Conservation (phyloP, 192 early-diverging fungal species). For the Hyaloraphidium curvatum region DNA sequence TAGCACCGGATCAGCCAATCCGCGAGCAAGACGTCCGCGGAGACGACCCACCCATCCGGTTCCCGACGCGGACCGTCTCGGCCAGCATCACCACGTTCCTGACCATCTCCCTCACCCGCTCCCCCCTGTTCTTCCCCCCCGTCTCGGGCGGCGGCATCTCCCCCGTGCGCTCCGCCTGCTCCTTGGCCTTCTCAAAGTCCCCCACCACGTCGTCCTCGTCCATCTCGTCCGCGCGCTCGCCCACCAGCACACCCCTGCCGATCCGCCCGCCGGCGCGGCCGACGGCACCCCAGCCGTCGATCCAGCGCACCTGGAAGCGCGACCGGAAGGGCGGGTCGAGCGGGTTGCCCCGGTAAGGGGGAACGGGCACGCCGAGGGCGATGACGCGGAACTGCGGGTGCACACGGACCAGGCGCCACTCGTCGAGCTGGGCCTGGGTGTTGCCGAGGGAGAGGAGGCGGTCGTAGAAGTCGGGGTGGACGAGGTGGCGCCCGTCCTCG, state of each 20-base stretch:
- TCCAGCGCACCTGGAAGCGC: constrained; percentile 46
- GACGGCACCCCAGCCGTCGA: constrained; percentile 2
- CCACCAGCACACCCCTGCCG: no score
- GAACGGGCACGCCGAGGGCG: constrained; percentile 48
- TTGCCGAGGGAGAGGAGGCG: constrained; percentile 18
- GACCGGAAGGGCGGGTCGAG: constrained; percentile 66
- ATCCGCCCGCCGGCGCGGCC: no score
- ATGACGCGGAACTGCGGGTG: constrained; percentile 46
- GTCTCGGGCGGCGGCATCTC: background rate
- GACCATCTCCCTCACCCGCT: background rate
- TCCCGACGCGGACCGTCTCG: background rate
- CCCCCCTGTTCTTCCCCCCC: background rate
- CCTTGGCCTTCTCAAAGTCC: no score
- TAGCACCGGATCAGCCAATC: no score
- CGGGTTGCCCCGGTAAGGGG: constrained; percentile 18
- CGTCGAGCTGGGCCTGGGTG: constrained; percentile 21
- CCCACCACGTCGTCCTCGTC: no score
- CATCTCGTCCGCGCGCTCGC: no score
- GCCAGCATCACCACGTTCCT: background rate
- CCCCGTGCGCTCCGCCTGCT: no score
- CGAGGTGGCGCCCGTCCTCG: constrained; percentile 55
- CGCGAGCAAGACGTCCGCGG: no score
- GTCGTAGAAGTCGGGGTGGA: constrained; percentile 41
- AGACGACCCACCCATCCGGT: background rate
- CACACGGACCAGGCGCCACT: constrained; percentile 42